Evolutionary conservation across 1,139 yeast genomes (phyloP), one percentile per base, ranked within the genome.

Genomic region (Suzukiozyma palmioleophila): DNA sequence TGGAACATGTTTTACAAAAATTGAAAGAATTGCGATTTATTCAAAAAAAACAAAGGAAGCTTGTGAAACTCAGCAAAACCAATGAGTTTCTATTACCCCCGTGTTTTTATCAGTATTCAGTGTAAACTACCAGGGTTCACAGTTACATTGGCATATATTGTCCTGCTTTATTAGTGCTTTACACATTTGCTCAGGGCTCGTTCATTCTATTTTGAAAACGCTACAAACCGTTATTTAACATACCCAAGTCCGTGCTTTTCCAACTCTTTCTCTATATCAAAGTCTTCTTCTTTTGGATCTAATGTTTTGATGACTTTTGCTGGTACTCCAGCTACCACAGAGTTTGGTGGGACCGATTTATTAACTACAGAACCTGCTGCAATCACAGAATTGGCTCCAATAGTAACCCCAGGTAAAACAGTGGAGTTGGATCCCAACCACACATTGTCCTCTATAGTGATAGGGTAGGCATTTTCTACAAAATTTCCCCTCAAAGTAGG

Each of bases 311-410:
- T 52, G 5, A 79, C 73, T 46, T 57, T 69, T 2, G 79, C 85
- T 0, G 88, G 89, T 22, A 67, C 67, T 0, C 89, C 89, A 10
- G 64, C 82, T 13, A 73, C 81, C 16, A 82, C 73, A 0, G 73
- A 59, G 42, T 69, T 64, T 7, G 73, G 62, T 1, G 84, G 81
- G 15, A 81, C 70, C 45, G 72, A 76, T 46, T 62, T 74, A 27
- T 70, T 70, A 21, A 83, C 87, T 1, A 81, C 80, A 4, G 80
- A 61, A 3, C 86, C 87, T 6, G 89, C 86, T 6, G 82, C 90
- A 36, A 83, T 65, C 1, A 80, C 79, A n/a, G 73, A 68, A 1
- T 75, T 75, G 29, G 77, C 73, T 7, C 89, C 89, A 38, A 83
- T 71, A 1, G 75, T 78, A 11, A 81, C 84, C 2, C 88, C 89